Conservation (phyloP, 805 yeast species). For the Pichia exigua region DNA sequence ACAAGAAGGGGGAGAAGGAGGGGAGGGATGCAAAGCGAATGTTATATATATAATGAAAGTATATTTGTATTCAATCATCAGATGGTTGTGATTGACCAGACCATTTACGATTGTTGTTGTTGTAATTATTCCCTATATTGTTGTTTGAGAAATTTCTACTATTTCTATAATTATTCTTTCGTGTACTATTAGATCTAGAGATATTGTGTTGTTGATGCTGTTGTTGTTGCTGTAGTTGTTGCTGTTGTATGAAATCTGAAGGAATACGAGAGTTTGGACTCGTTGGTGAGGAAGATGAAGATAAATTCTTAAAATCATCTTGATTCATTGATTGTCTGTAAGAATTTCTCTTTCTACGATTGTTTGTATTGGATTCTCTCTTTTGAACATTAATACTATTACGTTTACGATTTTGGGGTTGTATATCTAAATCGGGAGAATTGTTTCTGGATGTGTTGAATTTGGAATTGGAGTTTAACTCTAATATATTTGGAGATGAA, state of each 20-base stretch:
- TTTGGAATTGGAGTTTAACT: neutral
- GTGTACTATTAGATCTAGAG: slow-evolving; percentile 1
- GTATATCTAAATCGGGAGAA: neutral
- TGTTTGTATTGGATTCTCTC: neutral
- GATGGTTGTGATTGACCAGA: neutral
- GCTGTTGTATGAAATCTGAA: neutral
- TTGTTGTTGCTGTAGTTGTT: no score
- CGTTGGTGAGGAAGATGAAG: neutral
- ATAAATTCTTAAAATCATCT: slow-evolving; percentile 2
- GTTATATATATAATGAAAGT: neutral
- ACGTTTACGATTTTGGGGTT: neutral
- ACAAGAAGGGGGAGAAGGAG: neutral
- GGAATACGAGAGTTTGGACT: neutral
- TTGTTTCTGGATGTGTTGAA: neutral
- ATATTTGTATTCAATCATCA: neutral
- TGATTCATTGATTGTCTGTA: slow-evolving; percentile 5
- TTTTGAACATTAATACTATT: slow-evolving; percentile 1
- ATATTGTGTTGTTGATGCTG: neutral
- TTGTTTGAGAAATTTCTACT: slow-evolving; percentile 1
- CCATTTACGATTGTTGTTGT: neutral
- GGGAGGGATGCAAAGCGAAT: neutral
- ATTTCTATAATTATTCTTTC: slow-evolving; percentile 1
- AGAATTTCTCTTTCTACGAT: slow-evolving; percentile 1
- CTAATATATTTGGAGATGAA: slow-evolving; percentile 1
- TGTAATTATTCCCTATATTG: neutral